Conservation (phyloP, 257 asterid genomes). For the Salvia splendens region DNA sequence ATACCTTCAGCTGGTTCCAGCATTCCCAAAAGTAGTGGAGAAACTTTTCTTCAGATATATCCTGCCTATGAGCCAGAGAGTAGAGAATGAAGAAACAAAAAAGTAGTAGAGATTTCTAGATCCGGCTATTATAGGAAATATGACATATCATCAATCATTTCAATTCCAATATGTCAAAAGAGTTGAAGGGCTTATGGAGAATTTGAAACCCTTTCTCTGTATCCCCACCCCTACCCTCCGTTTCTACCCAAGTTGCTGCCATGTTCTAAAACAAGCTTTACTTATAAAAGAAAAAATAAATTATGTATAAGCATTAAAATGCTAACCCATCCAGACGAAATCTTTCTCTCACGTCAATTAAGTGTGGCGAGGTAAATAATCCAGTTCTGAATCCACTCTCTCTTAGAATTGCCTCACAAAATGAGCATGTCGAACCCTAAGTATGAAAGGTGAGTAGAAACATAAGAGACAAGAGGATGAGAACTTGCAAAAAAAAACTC, state of each 20-base stretch:
- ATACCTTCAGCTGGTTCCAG: slow-evolving; percentile 77
- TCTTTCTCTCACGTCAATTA: slow-evolving; percentile 93
- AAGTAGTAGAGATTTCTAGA: background rate
- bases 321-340: slow-evolving; percentile 78
- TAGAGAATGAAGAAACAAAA: slow-evolving; percentile 31
- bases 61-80: slow-evolving; percentile 55
- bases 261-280: slow-evolving; percentile 11
- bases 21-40: slow-evolving; percentile 80
- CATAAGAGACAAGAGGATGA: slow-evolving; percentile 23
- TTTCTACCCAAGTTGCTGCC: background rate
- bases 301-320: slow-evolving; percentile 30
- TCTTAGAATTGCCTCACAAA: slow-evolving; percentile 80
- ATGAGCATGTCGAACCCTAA: slow-evolving; percentile 87
- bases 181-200: slow-evolving; percentile 8
- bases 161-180: background rate
- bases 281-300: slow-evolving; percentile 18
- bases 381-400: slow-evolving; percentile 88
- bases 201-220: slow-evolving; percentile 9
- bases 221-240: background rate
- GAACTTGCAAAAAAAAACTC: background rate
- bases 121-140: slow-evolving; percentile 4
- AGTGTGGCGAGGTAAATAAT: slow-evolving; percentile 87
- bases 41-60: slow-evolving; percentile 82
- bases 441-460: slow-evolving; percentile 32
- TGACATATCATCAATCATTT: background rate